Conservation (phyloP, 176 grass and related monocot species). For the Themeda triandra region DNA sequence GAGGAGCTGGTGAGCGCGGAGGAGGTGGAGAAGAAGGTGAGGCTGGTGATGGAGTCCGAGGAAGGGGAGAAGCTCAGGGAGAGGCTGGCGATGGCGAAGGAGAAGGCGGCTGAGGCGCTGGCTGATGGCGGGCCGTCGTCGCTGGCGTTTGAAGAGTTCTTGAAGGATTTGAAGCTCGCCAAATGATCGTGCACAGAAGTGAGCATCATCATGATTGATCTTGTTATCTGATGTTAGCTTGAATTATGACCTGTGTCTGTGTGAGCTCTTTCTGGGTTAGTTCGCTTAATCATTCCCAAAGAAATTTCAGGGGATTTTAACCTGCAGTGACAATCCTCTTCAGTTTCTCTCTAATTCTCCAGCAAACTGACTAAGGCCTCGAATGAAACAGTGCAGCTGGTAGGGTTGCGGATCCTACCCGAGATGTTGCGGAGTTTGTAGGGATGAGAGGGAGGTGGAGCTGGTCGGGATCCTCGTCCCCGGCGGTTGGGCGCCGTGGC, state of each 20-base stretch:
- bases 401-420: no score
- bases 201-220: background rate
- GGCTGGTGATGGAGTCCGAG: constrained; percentile 52
- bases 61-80: constrained; percentile 39
- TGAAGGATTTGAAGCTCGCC: constrained; percentile 25
- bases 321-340: background rate
- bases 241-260: background rate
- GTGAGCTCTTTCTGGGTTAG: background rate
- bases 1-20: constrained; percentile 43
- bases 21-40: constrained; percentile 55
- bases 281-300: background rate
- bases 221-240: background rate
- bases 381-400: no score
- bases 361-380: no score
- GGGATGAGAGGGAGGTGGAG: no score
- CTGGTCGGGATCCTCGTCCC: no score
- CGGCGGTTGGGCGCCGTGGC: no score
- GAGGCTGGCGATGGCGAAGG: constrained; percentile 12
- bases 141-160: constrained; percentile 20
- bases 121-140: constrained; percentile 24
- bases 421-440: no score
- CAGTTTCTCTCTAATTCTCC: background rate
- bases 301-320: background rate
- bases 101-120: constrained; percentile 30
- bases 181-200: background rate